These are phyloP conservation scores for Monosporascus sp. DNA, from an alignment of 2,329 filamentous ascomycete species.

Conservation along the genomic window DNA sequence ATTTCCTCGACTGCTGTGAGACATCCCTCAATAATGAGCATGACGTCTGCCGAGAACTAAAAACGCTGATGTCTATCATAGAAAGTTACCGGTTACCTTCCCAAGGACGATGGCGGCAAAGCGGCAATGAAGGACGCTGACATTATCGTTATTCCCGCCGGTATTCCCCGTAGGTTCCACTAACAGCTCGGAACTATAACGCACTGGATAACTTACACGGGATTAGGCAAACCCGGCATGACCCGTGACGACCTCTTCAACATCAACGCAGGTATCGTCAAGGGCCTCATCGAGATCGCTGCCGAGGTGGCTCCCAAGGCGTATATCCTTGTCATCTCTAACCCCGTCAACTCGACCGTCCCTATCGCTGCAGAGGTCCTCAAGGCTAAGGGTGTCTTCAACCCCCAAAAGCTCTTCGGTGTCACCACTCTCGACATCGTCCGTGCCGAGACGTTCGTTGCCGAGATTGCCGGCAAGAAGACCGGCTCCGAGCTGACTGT, in stretches of 20 bases:
- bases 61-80: conserved; percentile 35
- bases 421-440: conserved; percentile 98
- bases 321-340: conserved; percentile 94
- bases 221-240: conserved; percentile 93
- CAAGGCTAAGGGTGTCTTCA: conserved; percentile 88
- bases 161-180: conserved; percentile 78
- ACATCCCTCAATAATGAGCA: conserved; percentile 3
- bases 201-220: conserved; percentile 20
- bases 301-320: conserved; percentile 89
- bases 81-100: conserved; percentile 86
- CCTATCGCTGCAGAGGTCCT: conserved; percentile 96
- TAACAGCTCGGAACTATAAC: neutral
- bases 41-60: neutral
- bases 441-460: conserved; percentile 93
- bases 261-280: conserved; percentile 98
- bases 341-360: conserved; percentile 98
- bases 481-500: conserved; percentile 79
- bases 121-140: conserved; percentile 86
- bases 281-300: conserved; percentile 82
- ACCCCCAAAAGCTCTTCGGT: conserved; percentile 93
- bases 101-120: conserved; percentile 80
- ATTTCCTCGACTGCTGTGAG: conserved; percentile 82
- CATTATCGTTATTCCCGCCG: conserved; percentile 94
- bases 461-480: conserved; percentile 74
- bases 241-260: conserved; percentile 99